Percentiles rank a stretch among this genome's conserved stretches.
phyloP scores from a whole-genome alignment of 176 grass and related monocot genomes.

The Elymus sibiricus region DNA sequence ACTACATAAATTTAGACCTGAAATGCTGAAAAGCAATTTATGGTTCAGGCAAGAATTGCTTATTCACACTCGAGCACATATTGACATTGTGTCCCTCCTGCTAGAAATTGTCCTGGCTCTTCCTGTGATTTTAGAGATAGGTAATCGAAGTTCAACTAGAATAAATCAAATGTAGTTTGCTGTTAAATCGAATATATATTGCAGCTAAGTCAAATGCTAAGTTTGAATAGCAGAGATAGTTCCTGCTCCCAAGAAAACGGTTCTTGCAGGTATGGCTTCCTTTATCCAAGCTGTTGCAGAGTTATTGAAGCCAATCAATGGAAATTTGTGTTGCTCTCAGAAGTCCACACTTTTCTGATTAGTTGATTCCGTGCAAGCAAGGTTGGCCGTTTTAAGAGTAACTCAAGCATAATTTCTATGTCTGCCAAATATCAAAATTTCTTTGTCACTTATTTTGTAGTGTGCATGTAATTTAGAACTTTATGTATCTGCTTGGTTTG shows the following conservation, averaged over 20 bases:
- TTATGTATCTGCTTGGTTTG: background rate
- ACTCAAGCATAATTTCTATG: background rate
- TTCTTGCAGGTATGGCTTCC: background rate
- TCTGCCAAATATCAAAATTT: background rate
- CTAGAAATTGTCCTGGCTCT: background rate
- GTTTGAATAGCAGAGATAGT: background rate
- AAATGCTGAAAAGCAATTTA: background rate
- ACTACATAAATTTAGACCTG: background rate
- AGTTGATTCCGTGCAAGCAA: background rate
- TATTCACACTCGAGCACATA: background rate
- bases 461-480: background rate
- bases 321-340: background rate
- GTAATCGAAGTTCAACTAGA: background rate
- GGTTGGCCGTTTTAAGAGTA: background rate
- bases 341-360: background rate
- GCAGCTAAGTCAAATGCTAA: background rate
- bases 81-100: background rate
- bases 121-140: background rate
- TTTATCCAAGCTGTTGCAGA: background rate
- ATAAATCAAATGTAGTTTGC: background rate
- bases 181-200: background rate
- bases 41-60: background rate
- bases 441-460: background rate
- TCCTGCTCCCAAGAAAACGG: background rate
- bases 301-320: background rate